Evolutionary conservation across 192 early-diverging fungal genomes (phyloP), one percentile per base, ranked within the genome.

Genomic region (Coemansia asiatica): DNA sequence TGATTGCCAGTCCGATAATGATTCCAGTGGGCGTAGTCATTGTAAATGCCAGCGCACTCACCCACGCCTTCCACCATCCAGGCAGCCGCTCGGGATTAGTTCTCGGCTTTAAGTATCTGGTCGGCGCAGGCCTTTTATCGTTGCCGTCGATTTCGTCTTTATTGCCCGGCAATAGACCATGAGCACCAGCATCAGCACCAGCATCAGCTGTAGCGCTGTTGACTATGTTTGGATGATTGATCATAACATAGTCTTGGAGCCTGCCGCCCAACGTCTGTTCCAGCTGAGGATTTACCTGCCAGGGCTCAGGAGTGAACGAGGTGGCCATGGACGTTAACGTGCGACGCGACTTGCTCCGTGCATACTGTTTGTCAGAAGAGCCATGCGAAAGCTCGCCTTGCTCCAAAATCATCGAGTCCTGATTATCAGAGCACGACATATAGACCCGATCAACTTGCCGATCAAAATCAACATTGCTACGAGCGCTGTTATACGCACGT

Each of bases 1-100:
- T 84, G 19, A 94, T 67, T 0, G 84, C 88, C 66, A 94, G 87
- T 6, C 93, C 93, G 50, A 94, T 87, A 22, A 85, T 83, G 10
- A 91, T 82, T 19, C 93, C 93, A 16, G 90, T 53, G 0, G 93
- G 93, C 0, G 92, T 94, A 12, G 87, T 90, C 4, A 91, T 36
- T 0, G 86, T 76, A 67, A 88, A 94, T 1, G 75, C 47, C 18
- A 82, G 21, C 0, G 84, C 86, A 64, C 87, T 85, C 13, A 81
- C 28, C 76, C 76, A 78, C 15, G 76, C 76, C 55, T 78, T 78
- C 76, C 76, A 78, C 76, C 76, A 78, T 0, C 76, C 76, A 1
- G 76, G 76, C 31, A 78, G 53, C 12, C 76, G 66, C 59, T 78
- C 76, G 0, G 75, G 75, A 31, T 33, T 40, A 2, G 60, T 61